These are phyloP conservation scores for Trichoderma sp. DNA, from an alignment of 2,329 filamentous ascomycete genomes.

Conservation along the genomic window DNA sequence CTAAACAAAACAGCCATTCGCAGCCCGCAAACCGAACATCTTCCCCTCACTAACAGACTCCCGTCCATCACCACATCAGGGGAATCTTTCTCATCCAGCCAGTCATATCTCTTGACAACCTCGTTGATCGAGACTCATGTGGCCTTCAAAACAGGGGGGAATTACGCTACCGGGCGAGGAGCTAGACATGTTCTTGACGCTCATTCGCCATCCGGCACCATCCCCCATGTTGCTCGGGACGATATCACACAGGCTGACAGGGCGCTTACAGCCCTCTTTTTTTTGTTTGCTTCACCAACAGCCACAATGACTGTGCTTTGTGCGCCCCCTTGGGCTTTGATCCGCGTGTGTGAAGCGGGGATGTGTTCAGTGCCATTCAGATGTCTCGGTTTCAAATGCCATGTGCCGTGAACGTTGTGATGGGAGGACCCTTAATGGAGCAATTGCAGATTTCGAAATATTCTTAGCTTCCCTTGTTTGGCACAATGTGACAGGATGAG, in stretches of 20 bases:
- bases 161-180: not conserved
- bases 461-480: not conserved
- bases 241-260: constrained; percentile 22
- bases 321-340: too few species aligned
- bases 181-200: constrained; percentile 12
- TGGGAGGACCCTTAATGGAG: too few species aligned
- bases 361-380: constrained; percentile 8
- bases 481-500: constrained; percentile 2
- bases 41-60: constrained; percentile 2
- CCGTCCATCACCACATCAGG: constrained; percentile 1
- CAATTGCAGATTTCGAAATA: not conserved
- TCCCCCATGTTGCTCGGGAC: constrained; percentile 1
- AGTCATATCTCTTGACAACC: not conserved
- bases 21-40: not conserved
- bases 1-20: not conserved
- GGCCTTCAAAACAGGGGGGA: constrained; percentile 2
- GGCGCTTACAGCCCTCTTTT: constrained; percentile 17
- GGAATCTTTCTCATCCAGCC: not conserved
- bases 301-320: too few species aligned
- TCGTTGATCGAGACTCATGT: constrained; percentile 1
- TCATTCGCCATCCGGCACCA: constrained; percentile 18
- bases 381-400: constrained; percentile 1
- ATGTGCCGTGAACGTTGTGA: not conserved
- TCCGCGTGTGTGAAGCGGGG: not conserved
- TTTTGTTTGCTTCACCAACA: not conserved